Evolutionary conservation across 192 early-diverging fungal species (phyloP).

Genomic region (Entomortierella chlamydospora): DNA sequence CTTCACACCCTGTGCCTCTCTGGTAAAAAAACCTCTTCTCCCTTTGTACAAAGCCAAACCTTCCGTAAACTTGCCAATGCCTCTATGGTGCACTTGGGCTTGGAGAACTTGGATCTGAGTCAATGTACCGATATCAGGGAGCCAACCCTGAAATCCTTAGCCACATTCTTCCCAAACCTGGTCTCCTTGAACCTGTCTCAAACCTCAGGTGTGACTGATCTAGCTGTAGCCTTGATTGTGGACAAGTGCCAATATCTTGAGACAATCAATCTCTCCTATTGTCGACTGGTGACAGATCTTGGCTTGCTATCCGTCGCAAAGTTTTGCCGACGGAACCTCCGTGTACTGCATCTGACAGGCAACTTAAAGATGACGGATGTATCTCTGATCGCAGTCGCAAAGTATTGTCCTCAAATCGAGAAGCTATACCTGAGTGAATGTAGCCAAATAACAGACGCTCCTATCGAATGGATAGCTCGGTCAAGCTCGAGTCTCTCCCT

Average conservation of each 20-base stretch:
- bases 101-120: slow-evolving; percentile 38
- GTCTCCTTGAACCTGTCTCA: slow-evolving; percentile 33
- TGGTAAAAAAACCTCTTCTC: slow-evolving; percentile 40
- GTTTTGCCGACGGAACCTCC: slow-evolving; percentile 45
- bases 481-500: slow-evolving; percentile 38
- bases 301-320: slow-evolving; percentile 45
- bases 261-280: slow-evolving; percentile 42
- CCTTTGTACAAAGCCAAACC: slow-evolving; percentile 33
- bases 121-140: slow-evolving; percentile 44
- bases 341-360: slow-evolving; percentile 52
- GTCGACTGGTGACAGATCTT: slow-evolving; percentile 33
- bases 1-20: slow-evolving; percentile 41
- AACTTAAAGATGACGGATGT: slow-evolving; percentile 62
- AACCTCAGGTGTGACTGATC: slow-evolving; percentile 46
- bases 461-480: slow-evolving; percentile 54
- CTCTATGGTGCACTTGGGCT: slow-evolving; percentile 10
- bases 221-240: slow-evolving; percentile 34
- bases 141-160: slow-evolving; percentile 24
- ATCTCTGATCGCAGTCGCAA: slow-evolving; percentile 54
- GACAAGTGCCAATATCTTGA: slow-evolving; percentile 43
- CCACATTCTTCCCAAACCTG: slow-evolving; percentile 34
- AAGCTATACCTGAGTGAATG: slow-evolving; percentile 62
- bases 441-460: slow-evolving; percentile 55
- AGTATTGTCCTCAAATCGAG: slow-evolving; percentile 55
- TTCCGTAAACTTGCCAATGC: slow-evolving; percentile 35